Evolutionary conservation across 2,329 filamentous ascomycete species (phyloP).

Genomic region (Hansfordia pulvinata): DNA sequence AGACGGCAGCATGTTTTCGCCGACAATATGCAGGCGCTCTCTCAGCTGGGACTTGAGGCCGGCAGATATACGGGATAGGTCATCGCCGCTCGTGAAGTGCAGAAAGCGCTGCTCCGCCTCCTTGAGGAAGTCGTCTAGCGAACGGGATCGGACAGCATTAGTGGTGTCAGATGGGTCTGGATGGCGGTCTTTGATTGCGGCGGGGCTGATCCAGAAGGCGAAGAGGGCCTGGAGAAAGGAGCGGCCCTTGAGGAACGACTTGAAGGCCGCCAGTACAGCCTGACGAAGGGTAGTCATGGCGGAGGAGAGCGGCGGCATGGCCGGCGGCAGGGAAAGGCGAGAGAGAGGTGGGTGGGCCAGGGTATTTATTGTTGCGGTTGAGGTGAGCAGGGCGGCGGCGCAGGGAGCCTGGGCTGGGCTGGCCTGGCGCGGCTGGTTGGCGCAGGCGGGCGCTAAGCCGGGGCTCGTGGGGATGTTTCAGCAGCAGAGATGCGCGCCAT

Average conservation of each 20-base stretch:
- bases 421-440: too few relatives aligned
- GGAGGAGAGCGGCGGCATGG: conserved; percentile 37
- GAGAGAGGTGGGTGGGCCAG: not conserved
- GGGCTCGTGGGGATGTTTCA: too few relatives aligned
- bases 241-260: conserved; percentile 44
- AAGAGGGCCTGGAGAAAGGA: conserved; percentile 44
- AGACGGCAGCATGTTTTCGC: conserved; percentile 50
- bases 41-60: conserved; percentile 41
- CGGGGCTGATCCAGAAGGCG: conserved; percentile 35
- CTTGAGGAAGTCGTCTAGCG: conserved; percentile 41
- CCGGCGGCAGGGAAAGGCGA: conserved; percentile 13
- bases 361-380: too few relatives aligned
- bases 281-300: conserved; percentile 44
- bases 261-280: conserved; percentile 39
- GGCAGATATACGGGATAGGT: conserved; percentile 30
- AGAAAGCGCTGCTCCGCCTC: conserved; percentile 41
- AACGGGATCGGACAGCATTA: too few relatives aligned
- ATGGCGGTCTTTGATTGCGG: conserved; percentile 17
- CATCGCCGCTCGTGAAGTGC: conserved; percentile 29
- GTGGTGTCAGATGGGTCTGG: conserved; percentile 5
- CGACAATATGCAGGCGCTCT: conserved; percentile 34
- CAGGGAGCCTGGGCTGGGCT: too few relatives aligned
- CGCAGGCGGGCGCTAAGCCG: too few relatives aligned
- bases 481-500: too few relatives aligned
- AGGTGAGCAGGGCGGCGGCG: too few relatives aligned